A percentile compares a stretch with the other conserved stretches of the same genome.
phyloP scores from a whole-genome alignment of 73 alveolate species.

The Blepharisma stoltei region DNA sequence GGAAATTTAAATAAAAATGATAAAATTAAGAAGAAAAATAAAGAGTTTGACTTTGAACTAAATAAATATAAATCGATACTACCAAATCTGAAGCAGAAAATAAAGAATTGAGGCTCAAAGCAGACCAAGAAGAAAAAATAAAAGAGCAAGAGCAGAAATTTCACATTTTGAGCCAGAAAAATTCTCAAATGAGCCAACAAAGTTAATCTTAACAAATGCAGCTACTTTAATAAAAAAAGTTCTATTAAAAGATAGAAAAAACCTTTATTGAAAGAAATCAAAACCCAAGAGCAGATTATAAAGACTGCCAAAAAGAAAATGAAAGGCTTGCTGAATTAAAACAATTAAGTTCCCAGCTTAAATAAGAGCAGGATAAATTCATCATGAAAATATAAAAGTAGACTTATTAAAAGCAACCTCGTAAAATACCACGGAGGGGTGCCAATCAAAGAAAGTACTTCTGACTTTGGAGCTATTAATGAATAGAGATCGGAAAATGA shows the following conservation, averaged over 20 bases:
- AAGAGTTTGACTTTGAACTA: conserved; percentile 42
- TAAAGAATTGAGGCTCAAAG: conserved; percentile 33
- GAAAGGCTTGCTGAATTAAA: conserved; percentile 15
- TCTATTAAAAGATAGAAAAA: conserved; percentile 22
- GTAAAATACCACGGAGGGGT: conserved; percentile 14
- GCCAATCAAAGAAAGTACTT: background rate
- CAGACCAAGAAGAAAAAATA: conserved; percentile 45
- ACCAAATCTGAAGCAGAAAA: conserved; percentile 52
- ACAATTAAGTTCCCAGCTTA: background rate
- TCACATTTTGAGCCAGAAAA: conserved; percentile 1
- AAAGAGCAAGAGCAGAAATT: conserved; percentile 34
- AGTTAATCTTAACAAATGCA: too few relatives aligned
- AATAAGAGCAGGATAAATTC: conserved; percentile 7
- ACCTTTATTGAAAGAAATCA: conserved; percentile 8
- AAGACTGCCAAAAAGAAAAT: conserved; percentile 30
- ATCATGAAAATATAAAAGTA: conserved; percentile 8
- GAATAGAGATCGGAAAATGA: background rate
- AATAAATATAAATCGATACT: conserved; percentile 33
- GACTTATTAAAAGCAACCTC: background rate
- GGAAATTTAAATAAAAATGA: conserved; percentile 44
- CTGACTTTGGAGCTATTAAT: conserved; percentile 22
- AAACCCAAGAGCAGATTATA: conserved; percentile 28
- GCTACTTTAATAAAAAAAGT: conserved; percentile 23
- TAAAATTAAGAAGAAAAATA: conserved; percentile 34
- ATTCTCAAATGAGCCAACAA: conserved; percentile 25